phyloP scores from a whole-genome alignment of 257 asterid genomes.

The Solanum ahanhuiri region DNA sequence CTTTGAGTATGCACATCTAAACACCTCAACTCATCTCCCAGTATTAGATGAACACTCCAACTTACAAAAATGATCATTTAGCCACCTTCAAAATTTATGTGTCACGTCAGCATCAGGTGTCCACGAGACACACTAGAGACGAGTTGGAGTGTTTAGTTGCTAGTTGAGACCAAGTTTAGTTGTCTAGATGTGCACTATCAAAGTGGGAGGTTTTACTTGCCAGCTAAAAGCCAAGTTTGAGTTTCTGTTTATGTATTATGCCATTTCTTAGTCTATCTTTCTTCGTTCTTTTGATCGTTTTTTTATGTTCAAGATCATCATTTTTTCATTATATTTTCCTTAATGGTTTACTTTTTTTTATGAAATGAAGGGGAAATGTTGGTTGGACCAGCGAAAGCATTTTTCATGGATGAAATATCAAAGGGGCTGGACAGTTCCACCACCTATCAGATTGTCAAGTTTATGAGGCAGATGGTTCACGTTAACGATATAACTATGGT shows the following conservation, averaged over 20 bases:
- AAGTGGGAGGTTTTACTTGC: background rate
- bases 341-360: background rate
- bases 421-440: slow-evolving; percentile 89
- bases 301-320: background rate
- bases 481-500: slow-evolving; percentile 64
- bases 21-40: background rate
- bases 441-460: slow-evolving; percentile 72
- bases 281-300: background rate
- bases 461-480: slow-evolving; percentile 84
- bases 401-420: slow-evolving; percentile 91
- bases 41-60: background rate
- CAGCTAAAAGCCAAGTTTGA: background rate
- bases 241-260: background rate
- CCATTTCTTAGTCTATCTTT: background rate
- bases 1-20: background rate
- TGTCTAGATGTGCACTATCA: background rate
- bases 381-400: slow-evolving; percentile 86
- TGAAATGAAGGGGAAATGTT: slow-evolving; percentile 65
- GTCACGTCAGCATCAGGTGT: background rate
- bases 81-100: background rate
- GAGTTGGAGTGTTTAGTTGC: background rate
- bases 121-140: background rate
- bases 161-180: background rate
- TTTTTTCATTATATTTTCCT: background rate
- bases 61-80: background rate